Evolutionary conservation across 2,329 filamentous ascomycete species (phyloP).

Genomic region (Fusarium avenaceum): DNA sequence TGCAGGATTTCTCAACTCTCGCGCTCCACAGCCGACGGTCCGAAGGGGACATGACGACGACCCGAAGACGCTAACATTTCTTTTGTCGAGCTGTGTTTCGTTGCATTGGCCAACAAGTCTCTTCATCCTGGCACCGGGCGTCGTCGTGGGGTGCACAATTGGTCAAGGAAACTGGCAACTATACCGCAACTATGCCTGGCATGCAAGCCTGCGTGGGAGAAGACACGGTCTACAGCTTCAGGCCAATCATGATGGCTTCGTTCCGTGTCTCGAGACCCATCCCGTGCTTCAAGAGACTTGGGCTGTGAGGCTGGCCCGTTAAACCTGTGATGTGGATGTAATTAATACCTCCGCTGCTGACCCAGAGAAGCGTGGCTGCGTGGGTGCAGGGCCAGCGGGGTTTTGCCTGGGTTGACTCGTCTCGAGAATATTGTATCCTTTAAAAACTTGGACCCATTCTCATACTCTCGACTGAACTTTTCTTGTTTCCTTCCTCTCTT

Average conservation of each 20-base stretch:
- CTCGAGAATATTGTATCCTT: slow-evolving; percentile 17
- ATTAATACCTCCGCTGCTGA: slow-evolving; percentile 34
- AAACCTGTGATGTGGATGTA: slow-evolving; percentile 20
- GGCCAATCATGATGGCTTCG: slow-evolving; percentile 29
- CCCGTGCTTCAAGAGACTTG: slow-evolving; percentile 11
- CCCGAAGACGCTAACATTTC: slow-evolving; percentile 47
- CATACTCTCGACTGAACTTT: slow-evolving; percentile 2
- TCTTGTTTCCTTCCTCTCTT: slow-evolving; percentile 7
- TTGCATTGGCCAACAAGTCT: slow-evolving; percentile 37
- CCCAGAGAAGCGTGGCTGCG: slow-evolving; percentile 39
- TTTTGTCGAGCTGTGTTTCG: slow-evolving; percentile 22
- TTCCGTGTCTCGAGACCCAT: slow-evolving; percentile 4
- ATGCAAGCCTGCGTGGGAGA: slow-evolving; percentile 25
- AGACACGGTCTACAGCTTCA: slow-evolving; percentile 3
- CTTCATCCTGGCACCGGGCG: slow-evolving; percentile 21
- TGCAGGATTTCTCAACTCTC: slow-evolving; percentile 27
- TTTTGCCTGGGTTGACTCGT: slow-evolving; percentile 19
- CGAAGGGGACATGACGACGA: slow-evolving; percentile 48
- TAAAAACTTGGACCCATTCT: slow-evolving; percentile 26
- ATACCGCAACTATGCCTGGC: slow-evolving; percentile 24
- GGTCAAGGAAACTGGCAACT: slow-evolving; percentile 33
- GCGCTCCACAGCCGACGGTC: slow-evolving; percentile 47
- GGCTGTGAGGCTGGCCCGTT: background rate
- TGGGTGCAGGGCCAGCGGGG: slow-evolving; percentile 29
- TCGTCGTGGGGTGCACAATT: slow-evolving; percentile 25